Base-by-base conservation (phyloP, 805 yeast genomes). In the Vanderwaltozyma verrucispora region DNA sequence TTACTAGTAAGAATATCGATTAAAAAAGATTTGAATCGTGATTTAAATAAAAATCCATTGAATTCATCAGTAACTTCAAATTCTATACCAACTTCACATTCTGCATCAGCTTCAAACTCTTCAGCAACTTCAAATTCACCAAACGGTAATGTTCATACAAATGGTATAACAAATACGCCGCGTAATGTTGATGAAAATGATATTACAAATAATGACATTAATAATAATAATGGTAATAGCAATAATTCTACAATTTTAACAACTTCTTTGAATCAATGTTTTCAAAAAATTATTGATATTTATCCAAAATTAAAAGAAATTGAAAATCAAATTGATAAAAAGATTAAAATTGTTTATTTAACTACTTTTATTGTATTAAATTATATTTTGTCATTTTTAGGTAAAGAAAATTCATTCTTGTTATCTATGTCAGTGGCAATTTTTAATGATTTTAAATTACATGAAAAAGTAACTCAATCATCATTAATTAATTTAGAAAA, bases 381-480 rank as follows among this genome's bases (percentile, higher is more conserved):
- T 49, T 80, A 76, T 48, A 59, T 75, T 9, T 66, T 77, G 9
- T 59, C 77, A 2, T 60, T 77, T 29, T 70, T 76, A 18, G 87
- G 88, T 0, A 74, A 72, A 36, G 65, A 69, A 26, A 75, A 72
- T 48, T 72, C 82, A 6, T 59, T 75, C 28, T 77, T 79, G 1
- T 62, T 80, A 21, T 67, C 75, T 3, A 61, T 70, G 39, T 63
- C 80, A 1, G 64, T 69, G 12, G 60, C 77, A 1, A 64, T 76
- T 12, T 72, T 77, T 49, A 74, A 74, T 51, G 85, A 77, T 47
- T 70, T 75, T 54, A 69, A 69, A 43, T 56, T 79, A 8, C 64
- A 51, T 50, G 70, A 50, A 37, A 60, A 64, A 33, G 62, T 66
- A 30, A 49, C 28, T 16, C 14, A 23, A 21, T 14, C 11, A 6